Base-by-base conservation (phyloP, 169 alveolate species). In the Plasmodium malariae region DNA sequence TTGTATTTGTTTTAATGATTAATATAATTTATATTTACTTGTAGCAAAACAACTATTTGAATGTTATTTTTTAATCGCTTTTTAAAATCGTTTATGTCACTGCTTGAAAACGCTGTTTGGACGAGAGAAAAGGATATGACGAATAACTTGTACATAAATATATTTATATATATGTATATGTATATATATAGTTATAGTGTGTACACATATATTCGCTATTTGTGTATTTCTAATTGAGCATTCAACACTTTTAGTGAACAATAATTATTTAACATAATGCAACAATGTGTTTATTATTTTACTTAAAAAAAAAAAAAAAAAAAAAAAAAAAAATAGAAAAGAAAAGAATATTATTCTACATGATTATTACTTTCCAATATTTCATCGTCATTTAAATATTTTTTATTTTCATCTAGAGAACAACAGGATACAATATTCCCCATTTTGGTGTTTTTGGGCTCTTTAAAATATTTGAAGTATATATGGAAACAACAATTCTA, bases 371-470 rank as follows among this genome's bases (percentile, higher is more conserved):
- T 78, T 78, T 78, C 89, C 30, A 78, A 78, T 63, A 78, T 63
- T 78, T 78, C 89, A 54, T 78, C 89, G 36, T 78, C 89, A 51
- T 78, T 78, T 68, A 78, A n/a, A 57, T 78, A 63, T 78, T 78
- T 78, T 78, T 78, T 54, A 78, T 63, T 62, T 63, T 78, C 89
- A 11, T 78, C 89, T 63, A 78, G 69, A 34, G 89, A 78, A 78
- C 89, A 78, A 78, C 89, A 78, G 17, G 89, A 78, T 40, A 78
- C 69, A 62, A 78, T 63, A 78, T 78, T 78, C 55, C 89, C 89
- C 89, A 78, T 78, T 78, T 78, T 78, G 14, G 19, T 32, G 51
- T 26, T 45, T 48, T 36, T 28, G 49, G 3, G 28, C 7, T 45
- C 19, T 60, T 62, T 78, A 30, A 34, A 21, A 57, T 24, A 60